Percentiles rank a stretch among this genome's conserved stretches.
phyloP scores from a whole-genome alignment of 371 early-diverging fungal genomes.

The Enterospora canceri region DNA sequence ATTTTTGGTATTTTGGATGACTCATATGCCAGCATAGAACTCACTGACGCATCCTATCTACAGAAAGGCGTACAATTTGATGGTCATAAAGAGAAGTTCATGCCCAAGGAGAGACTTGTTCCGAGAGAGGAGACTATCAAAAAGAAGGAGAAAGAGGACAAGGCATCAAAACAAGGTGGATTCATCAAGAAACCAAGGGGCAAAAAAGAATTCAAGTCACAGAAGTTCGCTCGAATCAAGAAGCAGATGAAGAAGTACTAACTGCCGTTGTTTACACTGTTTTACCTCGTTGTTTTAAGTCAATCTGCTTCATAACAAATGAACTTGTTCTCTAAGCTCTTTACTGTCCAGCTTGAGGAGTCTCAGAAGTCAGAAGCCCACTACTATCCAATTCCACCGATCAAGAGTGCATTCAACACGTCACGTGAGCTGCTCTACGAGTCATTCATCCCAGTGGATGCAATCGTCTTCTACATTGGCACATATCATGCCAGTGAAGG shows the following conservation, averaged over 20 bases:
- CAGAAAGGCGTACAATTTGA: slow-evolving; percentile 11
- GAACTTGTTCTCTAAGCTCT: background rate
- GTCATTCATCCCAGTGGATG: slow-evolving; percentile 6
- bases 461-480: slow-evolving; percentile 7
- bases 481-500: background rate
- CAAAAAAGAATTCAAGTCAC: slow-evolving; percentile 6
- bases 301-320: background rate
- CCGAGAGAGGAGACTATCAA: slow-evolving; percentile 33
- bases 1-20: slow-evolving; percentile 90
- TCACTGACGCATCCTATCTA: background rate
- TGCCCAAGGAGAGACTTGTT: slow-evolving; percentile 38
- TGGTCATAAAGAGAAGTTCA: slow-evolving; percentile 42
- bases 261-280: background rate
- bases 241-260: background rate
- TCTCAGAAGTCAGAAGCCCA: background rate
- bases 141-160: slow-evolving; percentile 35
- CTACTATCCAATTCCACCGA: background rate
- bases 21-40: slow-evolving; percentile 57
- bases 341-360: background rate
- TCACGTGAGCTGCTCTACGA: slow-evolving; percentile 6
- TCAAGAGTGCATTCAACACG: background rate
- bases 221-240: background rate
- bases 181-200: slow-evolving; percentile 5
- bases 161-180: background rate
- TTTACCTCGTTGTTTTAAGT: background rate